A percentile compares a stretch with the other conserved stretches of the same genome.
Evolutionary conservation across 2,329 filamentous ascomycete genomes (phyloP).

Genomic region (Tolypocladium capitatum): DNA sequence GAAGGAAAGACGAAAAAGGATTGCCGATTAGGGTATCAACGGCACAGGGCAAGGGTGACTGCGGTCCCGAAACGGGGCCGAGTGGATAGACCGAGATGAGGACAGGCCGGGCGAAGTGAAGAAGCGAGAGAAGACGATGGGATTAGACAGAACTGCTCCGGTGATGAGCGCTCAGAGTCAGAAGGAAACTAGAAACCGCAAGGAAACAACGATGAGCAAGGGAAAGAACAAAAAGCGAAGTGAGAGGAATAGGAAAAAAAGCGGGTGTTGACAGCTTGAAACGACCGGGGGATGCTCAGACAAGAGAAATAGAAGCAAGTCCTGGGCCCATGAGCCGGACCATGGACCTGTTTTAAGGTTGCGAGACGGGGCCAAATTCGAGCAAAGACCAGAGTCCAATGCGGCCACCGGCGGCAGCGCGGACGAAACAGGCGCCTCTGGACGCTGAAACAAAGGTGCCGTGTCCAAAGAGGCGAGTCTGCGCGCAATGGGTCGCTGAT

Average conservation of each 20-base stretch:
- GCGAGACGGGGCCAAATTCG: not conserved
- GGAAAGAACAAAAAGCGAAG: slow-evolving; percentile 7
- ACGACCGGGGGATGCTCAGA: slow-evolving; percentile 3
- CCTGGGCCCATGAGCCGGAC: slow-evolving; percentile 11
- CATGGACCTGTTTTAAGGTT: slow-evolving; percentile 8
- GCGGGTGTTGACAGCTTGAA: slow-evolving; percentile 3
- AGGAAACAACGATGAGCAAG: slow-evolving; percentile 4
- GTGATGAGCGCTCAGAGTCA: slow-evolving; percentile 8
- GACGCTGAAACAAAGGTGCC: slow-evolving; percentile 35
- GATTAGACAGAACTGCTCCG: not conserved
- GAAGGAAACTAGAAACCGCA: slow-evolving; percentile 14
- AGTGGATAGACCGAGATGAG: not conserved
- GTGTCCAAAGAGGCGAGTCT: slow-evolving; percentile 34
- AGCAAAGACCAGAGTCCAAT: slow-evolving; percentile 4
- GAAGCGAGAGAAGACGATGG: not conserved
- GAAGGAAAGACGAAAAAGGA: slow-evolving; percentile 5
- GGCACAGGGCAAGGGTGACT: not conserved
- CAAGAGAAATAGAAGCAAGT: slow-evolving; percentile 9
- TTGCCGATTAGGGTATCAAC: slow-evolving; percentile 6
- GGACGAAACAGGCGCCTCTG: slow-evolving; percentile 16
- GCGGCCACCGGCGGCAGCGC: not conserved
- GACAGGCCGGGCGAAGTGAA: no score
- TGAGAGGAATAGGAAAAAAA: not conserved
- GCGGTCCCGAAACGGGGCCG: not conserved
- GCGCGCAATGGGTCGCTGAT: slow-evolving; percentile 27